Conservation (phyloP, 2,329 filamentous ascomycete species). For the Conoideocrella luteorostrata region DNA sequence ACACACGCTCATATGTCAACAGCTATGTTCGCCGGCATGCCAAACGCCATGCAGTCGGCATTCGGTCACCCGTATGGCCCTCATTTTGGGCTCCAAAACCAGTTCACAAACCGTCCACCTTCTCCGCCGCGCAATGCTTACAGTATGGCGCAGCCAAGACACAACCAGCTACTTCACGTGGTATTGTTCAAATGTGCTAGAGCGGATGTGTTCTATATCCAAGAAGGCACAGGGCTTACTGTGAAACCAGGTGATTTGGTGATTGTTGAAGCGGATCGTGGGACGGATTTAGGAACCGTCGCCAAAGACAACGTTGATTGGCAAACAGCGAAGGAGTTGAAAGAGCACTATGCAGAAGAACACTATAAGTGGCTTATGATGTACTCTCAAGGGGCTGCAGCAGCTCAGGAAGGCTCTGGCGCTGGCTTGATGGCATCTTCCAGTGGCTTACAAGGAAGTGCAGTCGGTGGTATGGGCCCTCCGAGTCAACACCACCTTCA, state of each 20-base stretch:
- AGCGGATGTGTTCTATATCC: slow-evolving; percentile 94
- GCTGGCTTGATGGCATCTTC: slow-evolving; percentile 58
- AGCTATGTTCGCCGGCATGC: slow-evolving; percentile 20
- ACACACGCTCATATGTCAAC: slow-evolving; percentile 10
- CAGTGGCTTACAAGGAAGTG: slow-evolving; percentile 59
- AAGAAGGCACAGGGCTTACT: slow-evolving; percentile 86
- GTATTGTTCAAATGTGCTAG: slow-evolving; percentile 95
- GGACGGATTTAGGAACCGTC: slow-evolving; percentile 90
- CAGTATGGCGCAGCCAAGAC: slow-evolving; percentile 52
- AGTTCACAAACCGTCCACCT: slow-evolving; percentile 31
- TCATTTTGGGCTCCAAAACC: slow-evolving; percentile 36
- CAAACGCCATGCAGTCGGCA: slow-evolving; percentile 20
- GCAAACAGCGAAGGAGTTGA: slow-evolving; percentile 79
- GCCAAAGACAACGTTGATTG: slow-evolving; percentile 82
- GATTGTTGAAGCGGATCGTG: slow-evolving; percentile 94
- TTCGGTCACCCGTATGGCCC: slow-evolving; percentile 37
- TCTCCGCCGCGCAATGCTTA: slow-evolving; percentile 60
- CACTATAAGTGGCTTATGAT: slow-evolving; percentile 99
- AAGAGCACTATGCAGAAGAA: slow-evolving; percentile 87
- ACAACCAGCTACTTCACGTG: slow-evolving; percentile 72
- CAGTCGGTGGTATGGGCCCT: slow-evolving; percentile 72
- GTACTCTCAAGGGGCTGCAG: slow-evolving; percentile 77
- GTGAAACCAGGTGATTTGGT: slow-evolving; percentile 90
- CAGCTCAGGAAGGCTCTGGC: slow-evolving; percentile 52
- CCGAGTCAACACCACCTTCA: slow-evolving; percentile 67